Evolutionary conservation across 768 basidiomycete species (phyloP).

Genomic region (Boletellus ananiceps): DNA sequence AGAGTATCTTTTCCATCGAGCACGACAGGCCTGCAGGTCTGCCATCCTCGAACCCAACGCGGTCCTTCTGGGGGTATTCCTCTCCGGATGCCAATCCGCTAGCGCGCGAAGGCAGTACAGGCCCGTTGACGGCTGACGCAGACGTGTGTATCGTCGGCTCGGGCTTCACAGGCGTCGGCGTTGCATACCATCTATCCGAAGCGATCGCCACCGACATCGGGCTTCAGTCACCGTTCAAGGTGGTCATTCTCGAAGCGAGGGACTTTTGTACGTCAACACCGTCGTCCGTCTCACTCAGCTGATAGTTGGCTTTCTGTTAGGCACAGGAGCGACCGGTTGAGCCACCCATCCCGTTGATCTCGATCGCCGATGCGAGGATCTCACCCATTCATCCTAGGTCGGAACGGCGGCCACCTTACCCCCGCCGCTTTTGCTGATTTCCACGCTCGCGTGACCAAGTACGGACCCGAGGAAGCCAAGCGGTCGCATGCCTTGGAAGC

Average conservation of each 20-base stretch:
- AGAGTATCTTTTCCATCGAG: slow-evolving; percentile 1
- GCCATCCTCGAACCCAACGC: slow-evolving; percentile 62
- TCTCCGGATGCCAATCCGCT: slow-evolving; percentile 59
- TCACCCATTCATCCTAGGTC: slow-evolving; percentile 38
- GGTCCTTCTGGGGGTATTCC: slow-evolving; percentile 67
- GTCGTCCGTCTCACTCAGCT: not conserved
- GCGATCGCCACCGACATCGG: slow-evolving; percentile 4
- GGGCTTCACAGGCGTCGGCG: slow-evolving; percentile 72
- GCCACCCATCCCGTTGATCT: not conserved
- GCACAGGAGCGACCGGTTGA: slow-evolving; percentile 73
- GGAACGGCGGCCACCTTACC: slow-evolving; percentile 77
- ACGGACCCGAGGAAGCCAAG: slow-evolving; percentile 53
- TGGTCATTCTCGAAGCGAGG: slow-evolving; percentile 76
- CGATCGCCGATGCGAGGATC: not conserved
- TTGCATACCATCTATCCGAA: slow-evolving; percentile 66
- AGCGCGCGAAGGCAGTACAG: slow-evolving; percentile 60
- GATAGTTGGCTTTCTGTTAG: slow-evolving; percentile 28
- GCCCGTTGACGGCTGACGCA: slow-evolving; percentile 50
- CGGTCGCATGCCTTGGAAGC: slow-evolving; percentile 53
- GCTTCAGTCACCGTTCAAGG: slow-evolving; percentile 33
- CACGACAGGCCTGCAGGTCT: slow-evolving; percentile 25
- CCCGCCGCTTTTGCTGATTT: slow-evolving; percentile 48
- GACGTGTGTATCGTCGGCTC: slow-evolving; percentile 79
- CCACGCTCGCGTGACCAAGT: slow-evolving; percentile 28
- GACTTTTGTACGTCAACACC: slow-evolving; percentile 57